phyloP scores from a whole-genome alignment of 768 basidiomycete species.

The Leccinum subgranulosum region DNA sequence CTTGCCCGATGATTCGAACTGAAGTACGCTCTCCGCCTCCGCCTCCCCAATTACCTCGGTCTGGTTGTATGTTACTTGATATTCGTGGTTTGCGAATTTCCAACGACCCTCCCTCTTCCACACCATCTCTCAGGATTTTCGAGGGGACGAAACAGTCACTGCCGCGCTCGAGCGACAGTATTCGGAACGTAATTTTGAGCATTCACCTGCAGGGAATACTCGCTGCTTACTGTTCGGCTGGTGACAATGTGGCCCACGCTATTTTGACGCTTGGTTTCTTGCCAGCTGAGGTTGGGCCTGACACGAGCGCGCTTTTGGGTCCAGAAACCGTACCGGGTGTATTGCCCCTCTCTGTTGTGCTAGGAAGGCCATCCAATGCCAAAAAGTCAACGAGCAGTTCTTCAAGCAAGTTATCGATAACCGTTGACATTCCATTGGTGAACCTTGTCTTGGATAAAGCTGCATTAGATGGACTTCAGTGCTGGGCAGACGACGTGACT shows the following conservation, averaged over 20 bases:
- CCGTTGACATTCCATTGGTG: slow-evolving; percentile 58
- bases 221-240: slow-evolving; percentile 44
- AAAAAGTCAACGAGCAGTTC: background rate
- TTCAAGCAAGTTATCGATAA: slow-evolving; percentile 14
- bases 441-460: slow-evolving; percentile 59
- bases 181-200: slow-evolving; percentile 30
- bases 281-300: slow-evolving; percentile 13
- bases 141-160: slow-evolving; percentile 12
- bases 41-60: slow-evolving; percentile 43
- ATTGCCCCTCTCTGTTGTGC: slow-evolving; percentile 20
- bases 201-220: slow-evolving; percentile 45
- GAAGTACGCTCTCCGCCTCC: slow-evolving; percentile 69
- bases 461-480: slow-evolving; percentile 74
- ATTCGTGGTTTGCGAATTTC: slow-evolving; percentile 48
- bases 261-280: slow-evolving; percentile 54
- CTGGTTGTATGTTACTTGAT: slow-evolving; percentile 68
- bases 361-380: slow-evolving; percentile 13
- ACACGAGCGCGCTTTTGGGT: slow-evolving; percentile 23
- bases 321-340: slow-evolving; percentile 14
- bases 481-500: slow-evolving; percentile 83
- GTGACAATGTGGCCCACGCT: slow-evolving; percentile 38
- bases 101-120: slow-evolving; percentile 24
- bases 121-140: slow-evolving; percentile 29
- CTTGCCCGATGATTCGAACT: slow-evolving; percentile 57
- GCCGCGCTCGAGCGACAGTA: background rate